Base-by-base conservation (phyloP, 2,329 filamentous ascomycete species). In the Calonectria hongkongensis region DNA sequence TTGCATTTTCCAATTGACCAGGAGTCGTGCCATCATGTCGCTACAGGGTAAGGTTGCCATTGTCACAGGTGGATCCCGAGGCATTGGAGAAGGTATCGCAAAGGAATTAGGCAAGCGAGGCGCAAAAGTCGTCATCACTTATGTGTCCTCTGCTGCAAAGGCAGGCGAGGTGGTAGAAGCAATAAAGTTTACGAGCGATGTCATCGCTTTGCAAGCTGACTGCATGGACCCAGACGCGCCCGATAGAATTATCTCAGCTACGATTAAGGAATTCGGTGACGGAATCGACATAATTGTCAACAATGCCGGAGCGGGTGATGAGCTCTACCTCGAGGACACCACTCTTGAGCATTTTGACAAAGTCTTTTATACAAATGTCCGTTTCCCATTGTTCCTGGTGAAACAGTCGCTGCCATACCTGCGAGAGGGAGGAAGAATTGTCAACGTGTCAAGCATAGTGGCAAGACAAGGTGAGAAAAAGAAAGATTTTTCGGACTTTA, bases 371-470 rank as follows among this genome's bases (percentile, higher is more conserved):
- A 48, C 51, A 12, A 73, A 73, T 33, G 60, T 73, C 2, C 41
- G 64, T 12, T 54, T 63, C n/a, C 60, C 66, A 3, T 71, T 81
- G 54, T 81, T 82, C 47, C 76, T 83, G 21, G 80, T 79, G 2
- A 50, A 50, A 50, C 5, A 21, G 6, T 50, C 51, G 4, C 27
- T 43, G 9, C 25, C 39, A 15, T 63, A 27, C 36, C 27, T 65
- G 3, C 41, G 13, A 39, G 16, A 33, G n/a, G 47, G 47, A 21
- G 47, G 47, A 25, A n/a, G 47, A 50, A 50, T 50, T 25, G 47
- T 50, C 47, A 50, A 50, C 25, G 15, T 50, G n/a, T 50, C 62
- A 30, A 65, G 43, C 30, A 65, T 47, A 3, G 41, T 33, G 15
- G 25, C 27, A 21, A 9, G 47, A 27, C 47, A 50, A 25, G 47